Conservation (phyloP, 768 basidiomycete genomes). For the Pisolithus microcarpus region DNA sequence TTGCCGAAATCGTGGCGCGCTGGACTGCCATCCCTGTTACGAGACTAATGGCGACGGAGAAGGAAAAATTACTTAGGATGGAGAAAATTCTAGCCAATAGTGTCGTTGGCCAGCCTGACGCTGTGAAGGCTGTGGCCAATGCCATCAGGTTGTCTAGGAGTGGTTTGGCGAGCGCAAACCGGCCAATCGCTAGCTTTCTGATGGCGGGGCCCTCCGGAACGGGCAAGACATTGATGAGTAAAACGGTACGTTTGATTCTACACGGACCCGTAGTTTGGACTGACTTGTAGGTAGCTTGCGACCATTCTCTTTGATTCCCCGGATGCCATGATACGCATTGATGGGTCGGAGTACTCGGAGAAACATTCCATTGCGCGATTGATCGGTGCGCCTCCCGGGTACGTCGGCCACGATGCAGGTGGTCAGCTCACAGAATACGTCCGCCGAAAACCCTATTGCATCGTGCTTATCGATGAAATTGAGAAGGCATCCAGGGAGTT, state of each 20-base stretch:
- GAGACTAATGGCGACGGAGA: slow-evolving; percentile 79
- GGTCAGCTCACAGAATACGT: slow-evolving; percentile 93
- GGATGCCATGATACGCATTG: slow-evolving; percentile 87
- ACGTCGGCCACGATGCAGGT: slow-evolving; percentile 85
- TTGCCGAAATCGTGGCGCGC: slow-evolving; percentile 87
- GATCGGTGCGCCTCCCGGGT: slow-evolving; percentile 73
- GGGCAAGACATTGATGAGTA: slow-evolving; percentile 84
- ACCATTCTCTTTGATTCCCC: slow-evolving; percentile 84
- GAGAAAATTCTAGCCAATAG: slow-evolving; percentile 72
- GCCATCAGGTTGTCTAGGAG: slow-evolving; percentile 89
- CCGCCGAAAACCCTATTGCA: slow-evolving; percentile 83
- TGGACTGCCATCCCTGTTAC: slow-evolving; percentile 94
- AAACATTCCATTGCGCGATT: slow-evolving; percentile 68
- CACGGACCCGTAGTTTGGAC: neutral
- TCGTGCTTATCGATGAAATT: slow-evolving; percentile 81
- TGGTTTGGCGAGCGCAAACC: slow-evolving; percentile 81
- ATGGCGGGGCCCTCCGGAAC: slow-evolving; percentile 91
- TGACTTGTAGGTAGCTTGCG: slow-evolving; percentile 54
- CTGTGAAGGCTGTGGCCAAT: slow-evolving; percentile 87
- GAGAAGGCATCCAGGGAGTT: slow-evolving; percentile 84
- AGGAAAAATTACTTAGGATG: slow-evolving; percentile 81
- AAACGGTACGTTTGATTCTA: slow-evolving; percentile 54
- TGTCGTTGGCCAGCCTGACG: slow-evolving; percentile 88
- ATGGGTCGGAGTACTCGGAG: slow-evolving; percentile 90
- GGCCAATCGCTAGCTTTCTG: slow-evolving; percentile 89